Evolutionary conservation across 1,284 basidiomycete genomes (phyloP), one percentile per base, ranked within the genome.

Genomic region (Ganoderma leucocontextum): DNA sequence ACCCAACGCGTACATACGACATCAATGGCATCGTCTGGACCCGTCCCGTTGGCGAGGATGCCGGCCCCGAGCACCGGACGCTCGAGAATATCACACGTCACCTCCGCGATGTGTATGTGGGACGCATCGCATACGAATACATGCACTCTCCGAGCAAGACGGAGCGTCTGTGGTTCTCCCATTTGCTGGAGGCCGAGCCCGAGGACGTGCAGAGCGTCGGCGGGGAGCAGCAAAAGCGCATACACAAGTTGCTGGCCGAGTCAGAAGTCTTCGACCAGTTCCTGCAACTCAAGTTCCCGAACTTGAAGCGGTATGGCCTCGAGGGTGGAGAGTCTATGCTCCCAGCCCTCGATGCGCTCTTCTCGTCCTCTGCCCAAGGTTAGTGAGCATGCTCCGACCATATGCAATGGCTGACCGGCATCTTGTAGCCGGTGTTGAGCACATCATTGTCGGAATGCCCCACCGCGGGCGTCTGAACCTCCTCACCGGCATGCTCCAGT

Each of bases 261-360:
- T 94, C 91, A 69, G 95, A 97, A 77, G 89, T 90, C 58, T 87
- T 97, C 67, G 95, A 97, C 76, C 87, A 89, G 72, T 95, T 94
- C 77, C 80, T 95, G 55, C 93, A 94, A 76, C 80, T 87, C 62
- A 95, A 95, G 78, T 95, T 95, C 76, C 93, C 94, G 0, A 94
- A 92, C 78, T 71, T 95, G 77, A 95, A 95, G 80, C 86, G 93
- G 13, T 95, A 95, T 77, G 93, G 93, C 0, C 82, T 95, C 36
- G 95, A 97, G 80, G 95, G 95, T 1, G 95, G 92, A 0, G 95
- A 97, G 82, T 94, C 92, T 6, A 96, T 96, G 95, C 80, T 97
- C 22, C 91, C 94, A 0, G 94, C 94, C 0, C 83, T 96, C 2
- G 93, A 95, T 73, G 84, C 88, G 0, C 79, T 97, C 13, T 94